Evolutionary conservation across 345 rosid species (phyloP), one percentile per base, ranked within the genome.

Genomic region (Litchi chinensis): DNA sequence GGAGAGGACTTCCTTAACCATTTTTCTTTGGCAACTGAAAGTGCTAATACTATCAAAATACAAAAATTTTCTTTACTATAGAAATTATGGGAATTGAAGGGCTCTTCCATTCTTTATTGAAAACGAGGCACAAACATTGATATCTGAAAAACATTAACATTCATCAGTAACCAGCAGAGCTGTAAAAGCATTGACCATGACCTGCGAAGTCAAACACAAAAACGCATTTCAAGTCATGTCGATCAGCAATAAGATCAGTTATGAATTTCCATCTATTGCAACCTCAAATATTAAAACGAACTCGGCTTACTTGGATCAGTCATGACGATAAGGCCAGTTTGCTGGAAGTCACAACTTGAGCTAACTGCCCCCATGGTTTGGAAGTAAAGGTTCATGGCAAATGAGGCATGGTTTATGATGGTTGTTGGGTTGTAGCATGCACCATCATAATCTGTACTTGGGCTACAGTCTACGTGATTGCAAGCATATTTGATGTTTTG

Each of bases 351-450:
- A 15, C 79, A 76, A 54, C 40, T 54, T 8, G 15, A 21, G 12
- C 12, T 22, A 16, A 15, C 28, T 67, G 44, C 65, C 5, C 22
- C 52, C 3, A 4, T 39, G 65, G 43, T 40, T 50, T 76, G 79
- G 40, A 18, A 76, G 79, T 76, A 76, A 56, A 68, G 66, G n/a
- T 68, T 76, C 79, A 76, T 76, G 26, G 73, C 79, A 68, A 76
- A 76, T 2, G 79, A 68, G 18, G 79, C 79, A 56, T 76, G 79
- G 79, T 67, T 76, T 54, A 68, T 67, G 16, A 76, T 72, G 2
- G 79, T 76, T 37, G 65, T 56, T 66, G 79, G 79, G 39, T 76
- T 52, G 73, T 37, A 76, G 13, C 79, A 76, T 8, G 79, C 7
- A 6, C 73, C 84, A 0, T 71, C 79, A 1, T 3, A 63, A 8